A percentile compares a stretch with the other conserved stretches of the same genome.
phyloP scores from a whole-genome alignment of 257 asterid species.

The Penstemon davidsonii region DNA sequence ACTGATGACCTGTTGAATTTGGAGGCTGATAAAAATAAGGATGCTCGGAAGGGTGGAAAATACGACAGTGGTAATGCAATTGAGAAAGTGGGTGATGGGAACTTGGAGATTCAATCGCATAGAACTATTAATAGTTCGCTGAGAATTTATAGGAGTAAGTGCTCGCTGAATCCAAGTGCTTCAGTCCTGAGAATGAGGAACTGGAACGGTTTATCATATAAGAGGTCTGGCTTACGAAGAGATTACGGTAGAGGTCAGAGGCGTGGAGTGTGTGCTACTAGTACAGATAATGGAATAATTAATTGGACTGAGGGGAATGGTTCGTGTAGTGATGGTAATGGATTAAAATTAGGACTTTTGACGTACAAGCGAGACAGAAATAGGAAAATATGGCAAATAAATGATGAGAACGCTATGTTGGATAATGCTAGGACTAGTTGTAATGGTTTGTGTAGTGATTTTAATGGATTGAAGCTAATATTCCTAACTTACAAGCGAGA shows the following conservation, averaged over 20 bases:
- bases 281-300: constrained; percentile 28
- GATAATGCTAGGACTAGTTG: constrained; percentile 8
- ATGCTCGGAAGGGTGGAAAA: constrained; percentile 32
- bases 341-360: constrained; percentile 23
- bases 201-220: constrained; percentile 36
- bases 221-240: constrained; percentile 35
- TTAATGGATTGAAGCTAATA: neutral
- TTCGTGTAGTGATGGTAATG: constrained; percentile 20
- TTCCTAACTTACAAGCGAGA: constrained; percentile 11
- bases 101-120: constrained; percentile 63
- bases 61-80: constrained; percentile 22
- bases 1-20: constrained; percentile 29
- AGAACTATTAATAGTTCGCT: constrained; percentile 61
- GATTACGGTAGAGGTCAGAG: constrained; percentile 31
- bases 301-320: constrained; percentile 28
- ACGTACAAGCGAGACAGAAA: constrained; percentile 45
- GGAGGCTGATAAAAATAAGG: constrained; percentile 33
- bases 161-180: constrained; percentile 29
- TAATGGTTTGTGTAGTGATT: constrained; percentile 23
- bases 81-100: constrained; percentile 47
- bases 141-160: constrained; percentile 38
- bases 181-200: constrained; percentile 27
- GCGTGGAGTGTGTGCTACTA: constrained; percentile 29
- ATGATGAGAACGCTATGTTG: constrained; percentile 10
- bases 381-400: constrained; percentile 37